Base-by-base conservation (phyloP, 306 rosid genomes). In the Cyamopsis tetragonoloba region DNA sequence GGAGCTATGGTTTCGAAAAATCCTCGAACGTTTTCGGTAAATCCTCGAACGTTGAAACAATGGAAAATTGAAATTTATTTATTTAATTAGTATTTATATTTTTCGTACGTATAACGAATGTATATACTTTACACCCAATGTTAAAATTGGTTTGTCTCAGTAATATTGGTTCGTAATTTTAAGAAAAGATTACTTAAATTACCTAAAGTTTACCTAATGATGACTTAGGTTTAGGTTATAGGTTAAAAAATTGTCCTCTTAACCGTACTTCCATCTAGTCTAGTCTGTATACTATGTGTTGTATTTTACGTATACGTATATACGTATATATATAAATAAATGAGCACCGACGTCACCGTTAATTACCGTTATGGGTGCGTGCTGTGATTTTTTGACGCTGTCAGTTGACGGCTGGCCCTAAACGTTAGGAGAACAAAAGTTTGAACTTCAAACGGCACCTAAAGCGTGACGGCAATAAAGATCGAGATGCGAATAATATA, bases 1-100 rank as follows among this genome's bases (percentile, higher is more conserved):
- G 17, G 15, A 76, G 79, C 84, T 79, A 58, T 54, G 71, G 85
- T 84, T 93, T 89, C 93, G 92, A 87, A 89, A 89, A 93, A 86
- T 80, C 91, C 83, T 89, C 91, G 98, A 96, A 93, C 97, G 99
- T 93, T 93, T 93, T 89, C 93, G 92, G 86, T 87, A 89, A 93
- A 86, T 80, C 91, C 83, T 89, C 91, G 98, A 96, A 93, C 97
- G 99, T 93, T 93, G 96, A 93, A 89, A 86, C 89, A 35, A 82
- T 53, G 84, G 68, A 73, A 75, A 70, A 77, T 61, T 42, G 50
- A 78, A 79, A 46, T 57, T 35, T 35, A 51, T 50, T 5, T 15
- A 12, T 62, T 13, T 72, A 72, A 56, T 57, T 72, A n/a, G n/a
- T n/a, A 76, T 35, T 27, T 53, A 12, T 46, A 7, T 50, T 64